Evolutionary conservation across 2,329 filamentous ascomycete genomes (phyloP).

Genomic region (Trichoderma atrobrunneum): DNA sequence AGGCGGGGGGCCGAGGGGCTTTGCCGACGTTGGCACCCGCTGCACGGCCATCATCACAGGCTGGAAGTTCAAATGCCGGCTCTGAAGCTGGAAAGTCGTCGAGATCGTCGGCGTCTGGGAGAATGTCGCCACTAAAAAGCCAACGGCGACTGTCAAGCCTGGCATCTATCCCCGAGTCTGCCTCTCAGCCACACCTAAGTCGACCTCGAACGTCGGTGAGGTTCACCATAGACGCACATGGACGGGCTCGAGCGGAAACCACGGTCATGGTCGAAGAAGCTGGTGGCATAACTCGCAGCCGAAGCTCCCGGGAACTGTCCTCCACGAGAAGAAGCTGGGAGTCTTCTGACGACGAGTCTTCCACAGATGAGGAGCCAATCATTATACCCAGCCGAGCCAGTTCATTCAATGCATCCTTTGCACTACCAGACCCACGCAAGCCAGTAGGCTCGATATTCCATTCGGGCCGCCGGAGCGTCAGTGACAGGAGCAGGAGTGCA

Average conservation of each 20-base stretch:
- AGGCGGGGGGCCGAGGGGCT: conserved; percentile 38
- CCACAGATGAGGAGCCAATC: conserved; percentile 63
- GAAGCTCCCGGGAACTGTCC: conserved; percentile 31
- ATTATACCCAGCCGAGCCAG: conserved; percentile 60
- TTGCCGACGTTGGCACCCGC: conserved; percentile 50
- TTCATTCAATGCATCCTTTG: conserved; percentile 54
- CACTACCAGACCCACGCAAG: conserved; percentile 51
- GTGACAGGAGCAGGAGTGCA: conserved; percentile 48
- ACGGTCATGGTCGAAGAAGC: conserved; percentile 41
- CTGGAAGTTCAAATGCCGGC: conserved; percentile 22
- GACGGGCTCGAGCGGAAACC: conserved; percentile 56
- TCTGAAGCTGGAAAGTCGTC: conserved; percentile 36
- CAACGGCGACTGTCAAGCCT: conserved; percentile 51
- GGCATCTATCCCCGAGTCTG: conserved; percentile 56
- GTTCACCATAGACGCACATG: conserved; percentile 62
- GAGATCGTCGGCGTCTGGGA: conserved; percentile 47
- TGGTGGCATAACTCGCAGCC: conserved; percentile 29
- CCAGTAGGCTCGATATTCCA: conserved; percentile 50
- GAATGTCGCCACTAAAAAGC: conserved; percentile 52
- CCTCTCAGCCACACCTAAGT: conserved; percentile 28
- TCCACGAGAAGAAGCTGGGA: conserved; percentile 39
- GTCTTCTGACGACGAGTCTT: conserved; percentile 54
- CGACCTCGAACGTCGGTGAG: conserved; percentile 55
- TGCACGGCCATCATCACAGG: conserved; percentile 36
- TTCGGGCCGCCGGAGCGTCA: conserved; percentile 46